Conservation (phyloP, 176 grass and related monocot species). For the Aegilops tauschii region DNA sequence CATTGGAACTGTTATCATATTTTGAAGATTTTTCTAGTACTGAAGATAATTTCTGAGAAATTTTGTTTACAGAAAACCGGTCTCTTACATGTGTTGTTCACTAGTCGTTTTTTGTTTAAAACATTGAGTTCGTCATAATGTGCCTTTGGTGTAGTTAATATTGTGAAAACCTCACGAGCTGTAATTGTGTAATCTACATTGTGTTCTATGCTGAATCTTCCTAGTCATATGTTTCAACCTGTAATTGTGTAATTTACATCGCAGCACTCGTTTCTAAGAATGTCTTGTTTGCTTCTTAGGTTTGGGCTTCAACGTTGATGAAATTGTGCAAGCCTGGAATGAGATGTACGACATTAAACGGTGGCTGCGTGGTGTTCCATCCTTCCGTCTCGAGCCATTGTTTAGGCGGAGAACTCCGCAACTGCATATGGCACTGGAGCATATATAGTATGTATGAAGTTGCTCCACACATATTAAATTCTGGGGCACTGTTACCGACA, state of each 20-base stretch:
- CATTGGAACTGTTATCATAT: background rate
- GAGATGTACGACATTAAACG: constrained; percentile 88
- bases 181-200: background rate
- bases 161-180: background rate
- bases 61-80: background rate
- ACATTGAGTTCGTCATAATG: background rate
- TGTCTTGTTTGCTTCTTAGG: constrained; percentile 42
- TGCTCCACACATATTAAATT: constrained; percentile 21
- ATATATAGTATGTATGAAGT: constrained; percentile 48
- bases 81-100: background rate
- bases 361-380: constrained; percentile 69
- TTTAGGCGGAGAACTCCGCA: constrained; percentile 73
- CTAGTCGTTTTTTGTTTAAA: background rate
- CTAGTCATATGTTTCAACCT: background rate
- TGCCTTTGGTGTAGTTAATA: background rate
- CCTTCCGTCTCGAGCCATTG: constrained; percentile 79
- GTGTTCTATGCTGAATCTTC: background rate
- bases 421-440: constrained; percentile 54
- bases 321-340: constrained; percentile 91
- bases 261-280: background rate
- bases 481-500: constrained; percentile 10
- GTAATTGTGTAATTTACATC: background rate
- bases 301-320: constrained; percentile 78
- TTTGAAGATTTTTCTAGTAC: background rate
- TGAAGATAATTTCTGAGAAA: background rate